Percentiles rank a stretch among this genome's conserved stretches.
Evolutionary conservation across 352 stramenopile genomes (phyloP).

Genomic region (Pythium phragmiticola): DNA sequence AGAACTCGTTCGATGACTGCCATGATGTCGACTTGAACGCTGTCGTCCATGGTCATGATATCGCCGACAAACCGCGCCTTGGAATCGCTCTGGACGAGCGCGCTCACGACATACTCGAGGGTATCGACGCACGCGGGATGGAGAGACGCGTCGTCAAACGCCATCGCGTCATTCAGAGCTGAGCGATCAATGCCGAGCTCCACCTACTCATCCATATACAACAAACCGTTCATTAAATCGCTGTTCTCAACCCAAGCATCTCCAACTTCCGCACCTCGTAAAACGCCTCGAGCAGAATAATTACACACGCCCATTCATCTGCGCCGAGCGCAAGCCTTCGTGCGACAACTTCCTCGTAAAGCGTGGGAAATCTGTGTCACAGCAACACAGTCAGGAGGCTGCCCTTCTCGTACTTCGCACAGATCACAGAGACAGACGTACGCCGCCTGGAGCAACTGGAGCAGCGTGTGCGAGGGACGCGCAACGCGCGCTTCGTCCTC

Average conservation of each 20-base stretch:
- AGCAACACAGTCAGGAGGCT: not conserved
- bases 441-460: slow-evolving; percentile 28
- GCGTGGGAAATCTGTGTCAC: slow-evolving; percentile 27
- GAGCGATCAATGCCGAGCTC: slow-evolving; percentile 24
- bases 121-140: slow-evolving; percentile 20
- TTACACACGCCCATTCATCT: slow-evolving; percentile 25
- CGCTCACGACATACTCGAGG: slow-evolving; percentile 48
- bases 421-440: slow-evolving; percentile 19
- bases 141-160: slow-evolving; percentile 7
- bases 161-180: slow-evolving; percentile 18
- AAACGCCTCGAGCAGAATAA: slow-evolving; percentile 42
- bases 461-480: slow-evolving; percentile 23
- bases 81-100: slow-evolving; percentile 55
- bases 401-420: not conserved
- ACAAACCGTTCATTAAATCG: not conserved
- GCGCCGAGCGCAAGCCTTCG: slow-evolving; percentile 4
- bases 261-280: slow-evolving; percentile 41
- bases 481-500: slow-evolving; percentile 9
- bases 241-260: not conserved
- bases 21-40: slow-evolving; percentile 64
- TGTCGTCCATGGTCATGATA: slow-evolving; percentile 63
- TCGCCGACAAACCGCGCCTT: slow-evolving; percentile 60
- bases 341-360: slow-evolving; percentile 25
- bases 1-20: slow-evolving; percentile 58
- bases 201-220: slow-evolving; percentile 23